These are phyloP conservation scores for Phyllosticta paracitricarpa DNA, from an alignment of 2,329 filamentous ascomycete genomes.

Conservation along the genomic window DNA sequence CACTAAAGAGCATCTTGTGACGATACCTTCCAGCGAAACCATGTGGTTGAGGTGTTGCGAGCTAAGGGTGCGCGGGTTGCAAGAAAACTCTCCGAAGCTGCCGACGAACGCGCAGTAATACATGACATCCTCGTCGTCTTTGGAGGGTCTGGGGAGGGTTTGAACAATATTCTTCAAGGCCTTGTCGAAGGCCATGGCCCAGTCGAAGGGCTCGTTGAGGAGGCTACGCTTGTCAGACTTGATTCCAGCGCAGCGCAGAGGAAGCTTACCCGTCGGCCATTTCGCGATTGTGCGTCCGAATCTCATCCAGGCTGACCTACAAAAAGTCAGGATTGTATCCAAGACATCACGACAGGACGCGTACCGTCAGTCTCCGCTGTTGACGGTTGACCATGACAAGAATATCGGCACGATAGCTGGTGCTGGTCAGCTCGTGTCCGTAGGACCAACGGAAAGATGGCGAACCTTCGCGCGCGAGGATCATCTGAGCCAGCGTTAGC, in stretches of 20 bases:
- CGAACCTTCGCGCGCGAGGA: slow-evolving; percentile 44
- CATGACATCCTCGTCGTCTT: slow-evolving; percentile 67
- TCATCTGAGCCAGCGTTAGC: slow-evolving; percentile 38
- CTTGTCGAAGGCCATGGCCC: slow-evolving; percentile 74
- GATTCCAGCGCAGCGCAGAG: not conserved
- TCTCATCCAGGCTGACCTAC: slow-evolving; percentile 63
- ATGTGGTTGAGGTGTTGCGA: slow-evolving; percentile 89
- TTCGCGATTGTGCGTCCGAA: slow-evolving; percentile 75
- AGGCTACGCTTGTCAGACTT: slow-evolving; percentile 42
- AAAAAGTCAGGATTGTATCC: slow-evolving; percentile 1
- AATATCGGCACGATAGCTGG: slow-evolving; percentile 84
- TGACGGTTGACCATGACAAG: slow-evolving; percentile 61
- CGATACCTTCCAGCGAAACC: slow-evolving; percentile 95
- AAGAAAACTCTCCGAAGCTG: slow-evolving; percentile 88
- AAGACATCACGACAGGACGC: slow-evolving; percentile 10
- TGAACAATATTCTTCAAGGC: slow-evolving; percentile 83
- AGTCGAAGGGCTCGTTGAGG: slow-evolving; percentile 80
- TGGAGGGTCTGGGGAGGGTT: slow-evolving; percentile 64
- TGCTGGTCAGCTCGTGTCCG: slow-evolving; percentile 14
- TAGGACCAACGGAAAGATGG: not conserved
- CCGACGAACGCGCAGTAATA: slow-evolving; percentile 98
- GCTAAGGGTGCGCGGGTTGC: slow-evolving; percentile 86
- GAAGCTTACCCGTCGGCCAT: slow-evolving; percentile 55
- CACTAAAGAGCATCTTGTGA: slow-evolving; percentile 90
- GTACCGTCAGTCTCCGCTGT: slow-evolving; percentile 46